A percentile compares a stretch with the other conserved stretches of the same genome.
Evolutionary conservation across 1,284 basidiomycete species (phyloP).

Genomic region (Pseudozyma sp.): DNA sequence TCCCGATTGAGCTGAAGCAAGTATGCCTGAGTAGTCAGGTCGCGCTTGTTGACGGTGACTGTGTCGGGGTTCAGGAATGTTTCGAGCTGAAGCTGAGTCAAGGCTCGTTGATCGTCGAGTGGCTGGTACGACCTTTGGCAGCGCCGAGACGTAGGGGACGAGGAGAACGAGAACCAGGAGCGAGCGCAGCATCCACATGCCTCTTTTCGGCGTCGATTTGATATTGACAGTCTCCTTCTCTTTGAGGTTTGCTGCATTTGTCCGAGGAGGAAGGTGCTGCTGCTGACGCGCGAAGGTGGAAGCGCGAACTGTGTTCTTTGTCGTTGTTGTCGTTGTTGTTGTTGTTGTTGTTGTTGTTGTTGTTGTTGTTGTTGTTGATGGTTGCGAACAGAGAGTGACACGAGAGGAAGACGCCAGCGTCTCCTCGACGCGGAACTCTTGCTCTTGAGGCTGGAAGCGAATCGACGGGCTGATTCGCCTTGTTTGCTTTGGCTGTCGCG

Average conservation of each 20-base stretch:
- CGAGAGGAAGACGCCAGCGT: conserved; percentile 48
- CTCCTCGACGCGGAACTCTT: conserved; percentile 15
- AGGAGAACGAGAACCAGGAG: conserved; percentile 34
- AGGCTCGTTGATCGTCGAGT: conserved; percentile 26
- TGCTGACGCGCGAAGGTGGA: conserved; percentile 12
- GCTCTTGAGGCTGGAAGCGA: conserved; percentile 3
- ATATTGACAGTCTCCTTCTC: not conserved
- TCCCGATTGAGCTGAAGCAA: conserved; percentile 19
- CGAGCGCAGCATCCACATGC: conserved; percentile 33
- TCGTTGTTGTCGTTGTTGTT: conserved; percentile 9
- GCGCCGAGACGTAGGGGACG: conserved; percentile 34
- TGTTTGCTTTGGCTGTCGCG: conserved; percentile 12
- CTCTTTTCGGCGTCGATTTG: not conserved
- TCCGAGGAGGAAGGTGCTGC: conserved; percentile 9
- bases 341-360: too few relatives aligned
- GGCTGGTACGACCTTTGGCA: conserved; percentile 21
- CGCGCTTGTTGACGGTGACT: conserved; percentile 1
- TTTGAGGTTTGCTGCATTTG: not conserved
- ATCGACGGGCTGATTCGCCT: not conserved
- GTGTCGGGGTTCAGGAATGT: conserved; percentile 17
- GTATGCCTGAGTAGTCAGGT: not conserved
- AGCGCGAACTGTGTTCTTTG: conserved; percentile 11
- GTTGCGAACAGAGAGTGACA: conserved; percentile 12
- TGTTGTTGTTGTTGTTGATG: not conserved
- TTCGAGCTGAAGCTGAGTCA: conserved; percentile 23